Base-by-base conservation (phyloP, 768 basidiomycete species). In the Boletus pseudopeckii region DNA sequence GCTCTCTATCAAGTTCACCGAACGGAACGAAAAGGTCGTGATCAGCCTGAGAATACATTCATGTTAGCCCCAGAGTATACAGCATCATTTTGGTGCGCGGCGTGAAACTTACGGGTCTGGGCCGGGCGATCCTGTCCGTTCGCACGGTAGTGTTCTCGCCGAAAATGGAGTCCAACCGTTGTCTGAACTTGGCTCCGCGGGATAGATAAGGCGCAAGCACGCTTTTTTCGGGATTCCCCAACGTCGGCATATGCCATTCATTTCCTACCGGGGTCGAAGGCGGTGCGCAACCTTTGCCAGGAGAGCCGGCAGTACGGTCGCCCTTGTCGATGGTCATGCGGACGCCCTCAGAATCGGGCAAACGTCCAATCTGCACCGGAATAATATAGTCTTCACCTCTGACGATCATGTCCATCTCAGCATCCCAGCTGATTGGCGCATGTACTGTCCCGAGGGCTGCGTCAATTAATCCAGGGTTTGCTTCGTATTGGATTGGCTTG, bases 401-500 rank as follows among this genome's bases (percentile, higher is more conserved):
- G n/a, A 46, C 24, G 36, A 58, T 45, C 10, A 48, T 34, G 32
- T 65, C 46, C n/a, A 48, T 4, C 44, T 57, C 57, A 4, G 40
- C 52, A 14, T 53, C 52, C 64, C 64, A 66, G 48, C 41, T 20
- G 36, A 68, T 42, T 4, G 64, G 54, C 4, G 67, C 68, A 5
- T 55, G 10, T 5, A 49, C 48, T 0, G 68, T 69, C 42, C 55
- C 68, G 7, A 69, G 64, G 1, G 66, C 61, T 3, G 54, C 54
- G 17, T 69, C 68, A 24, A 69, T 45, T 6, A 49, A 30, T 5
- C 24, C 52, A 7, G 54, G 2, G 18, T 64, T 60, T 2, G 56
- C 26, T 18, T 70, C 64, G 20, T 69, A 69, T 17, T 28, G 42
- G 40, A 69, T 52, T 1, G 51, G n/a, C 26, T 56, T 70, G 45